Conservation (phyloP, 2,329 filamentous ascomycete genomes). For the Fusarium robinianum region DNA sequence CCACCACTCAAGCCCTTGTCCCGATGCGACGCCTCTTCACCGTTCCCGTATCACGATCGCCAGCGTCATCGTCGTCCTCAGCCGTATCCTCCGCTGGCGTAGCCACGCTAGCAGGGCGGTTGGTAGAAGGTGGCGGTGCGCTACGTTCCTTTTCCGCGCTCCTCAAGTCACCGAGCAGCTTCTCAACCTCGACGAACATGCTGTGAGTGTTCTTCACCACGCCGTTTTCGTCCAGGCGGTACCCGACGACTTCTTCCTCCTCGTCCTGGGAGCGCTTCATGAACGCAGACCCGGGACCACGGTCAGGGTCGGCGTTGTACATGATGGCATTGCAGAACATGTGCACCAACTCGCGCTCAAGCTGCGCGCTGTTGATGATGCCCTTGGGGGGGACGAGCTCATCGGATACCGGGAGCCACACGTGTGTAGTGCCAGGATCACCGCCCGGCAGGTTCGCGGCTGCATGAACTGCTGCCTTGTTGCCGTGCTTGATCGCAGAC, state of each 20-base stretch:
- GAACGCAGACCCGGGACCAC: slow-evolving; percentile 69
- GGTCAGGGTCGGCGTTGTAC: slow-evolving; percentile 87
- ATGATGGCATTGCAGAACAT: slow-evolving; percentile 99
- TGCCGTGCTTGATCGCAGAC: slow-evolving; percentile 74
- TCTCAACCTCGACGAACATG: slow-evolving; percentile 89
- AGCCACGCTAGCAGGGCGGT: slow-evolving; percentile 45
- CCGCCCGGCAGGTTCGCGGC: slow-evolving; percentile 64
- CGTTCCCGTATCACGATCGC: slow-evolving; percentile 46
- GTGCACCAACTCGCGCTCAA: slow-evolving; percentile 90
- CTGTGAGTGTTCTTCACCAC: slow-evolving; percentile 85
- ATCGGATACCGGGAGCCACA: slow-evolving; percentile 70
- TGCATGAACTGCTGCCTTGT: slow-evolving; percentile 64
- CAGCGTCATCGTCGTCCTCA: slow-evolving; percentile 56
- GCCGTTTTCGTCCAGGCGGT: slow-evolving; percentile 78
- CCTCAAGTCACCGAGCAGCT: slow-evolving; percentile 74
- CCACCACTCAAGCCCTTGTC: slow-evolving; percentile 41
- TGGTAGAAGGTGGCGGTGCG: slow-evolving; percentile 42
- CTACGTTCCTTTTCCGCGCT: slow-evolving; percentile 66
- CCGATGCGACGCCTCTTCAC: slow-evolving; percentile 45
- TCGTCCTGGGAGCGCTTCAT: slow-evolving; percentile 51
- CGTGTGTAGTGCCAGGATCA: slow-evolving; percentile 58
- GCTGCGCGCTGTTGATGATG: slow-evolving; percentile 90
- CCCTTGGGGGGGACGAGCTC: slow-evolving; percentile 84
- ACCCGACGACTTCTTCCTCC: slow-evolving; percentile 57
- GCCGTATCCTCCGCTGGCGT: slow-evolving; percentile 52